A percentile compares a stretch with the other conserved stretches of the same genome.
These are phyloP conservation scores for Zoysia japonica DNA, from an alignment of 176 grass and related monocot species.

Conservation along the genomic window DNA sequence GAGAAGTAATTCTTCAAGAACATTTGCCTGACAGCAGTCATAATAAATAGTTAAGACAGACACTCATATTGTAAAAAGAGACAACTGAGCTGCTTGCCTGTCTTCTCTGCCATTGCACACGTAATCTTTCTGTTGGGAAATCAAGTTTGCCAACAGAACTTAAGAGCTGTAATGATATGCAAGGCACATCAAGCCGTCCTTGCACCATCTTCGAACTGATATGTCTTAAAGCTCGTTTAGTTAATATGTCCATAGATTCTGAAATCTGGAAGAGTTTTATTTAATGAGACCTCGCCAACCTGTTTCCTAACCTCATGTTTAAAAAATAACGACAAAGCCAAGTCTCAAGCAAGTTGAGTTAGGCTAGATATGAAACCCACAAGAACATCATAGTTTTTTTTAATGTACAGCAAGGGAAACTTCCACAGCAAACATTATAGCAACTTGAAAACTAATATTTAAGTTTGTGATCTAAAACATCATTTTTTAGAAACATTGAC, in stretches of 20 bases:
- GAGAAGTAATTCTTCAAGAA: constrained; percentile 86
- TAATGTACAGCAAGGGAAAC: too few species aligned
- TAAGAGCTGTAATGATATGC: constrained; percentile 77
- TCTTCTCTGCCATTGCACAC: constrained; percentile 72
- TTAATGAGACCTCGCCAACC: constrained; percentile 22
- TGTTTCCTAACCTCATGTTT: constrained; percentile 12
- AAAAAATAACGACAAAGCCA: background rate
- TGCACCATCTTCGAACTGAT: constrained; percentile 48
- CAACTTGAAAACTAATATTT: constrained; percentile 2
- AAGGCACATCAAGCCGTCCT: constrained; percentile 61
- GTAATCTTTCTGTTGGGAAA: constrained; percentile 74
- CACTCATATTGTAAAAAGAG: constrained; percentile 5
- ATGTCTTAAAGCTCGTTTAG: constrained; percentile 70
- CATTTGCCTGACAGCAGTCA: constrained; percentile 61
- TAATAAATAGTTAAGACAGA: constrained; percentile 38
- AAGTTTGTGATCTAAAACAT: background rate
- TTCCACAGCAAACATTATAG: too few species aligned
- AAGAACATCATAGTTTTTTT: too few species aligned
- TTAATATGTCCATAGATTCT: constrained; percentile 73
- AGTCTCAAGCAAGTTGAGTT: background rate
- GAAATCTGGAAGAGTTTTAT: constrained; percentile 72
- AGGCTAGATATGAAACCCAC: background rate
- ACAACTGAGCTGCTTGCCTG: constrained; percentile 54
- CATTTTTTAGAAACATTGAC: background rate
- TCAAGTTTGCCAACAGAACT: constrained; percentile 65